Base-by-base conservation (phyloP, 148 eudicot species). In the Silene latifolia region DNA sequence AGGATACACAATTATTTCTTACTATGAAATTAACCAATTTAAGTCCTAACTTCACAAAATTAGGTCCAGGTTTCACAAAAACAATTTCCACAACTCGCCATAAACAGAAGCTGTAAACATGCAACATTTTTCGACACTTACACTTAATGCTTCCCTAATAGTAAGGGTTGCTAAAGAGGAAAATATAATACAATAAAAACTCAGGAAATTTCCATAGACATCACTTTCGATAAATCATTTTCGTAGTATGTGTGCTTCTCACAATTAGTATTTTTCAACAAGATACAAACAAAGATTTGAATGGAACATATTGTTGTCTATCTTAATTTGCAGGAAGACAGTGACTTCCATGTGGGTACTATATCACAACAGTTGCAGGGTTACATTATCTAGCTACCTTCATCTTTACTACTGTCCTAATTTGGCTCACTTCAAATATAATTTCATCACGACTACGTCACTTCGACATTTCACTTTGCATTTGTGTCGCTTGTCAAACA, bases 51-150 rank as follows among this genome's bases (percentile, higher is more conserved):
- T n/a, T n/a, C n/a, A n/a, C n/a, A n/a, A n/a, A n/a, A n/a, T n/a
- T n/a, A n/a, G n/a, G n/a, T n/a, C n/a, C n/a, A n/a, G n/a, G n/a
- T n/a, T n/a, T n/a, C n/a, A n/a, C n/a, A n/a, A n/a, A n/a, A n/a
- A n/a, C 71, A 96, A 82, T 77, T 91, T 92, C 99, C 99, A 96
- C 57, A 96, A 83, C 88, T 96, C 99, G 35, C 98, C 99, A 70
- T 90, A 96, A 58, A 96, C 87, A 48, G 97, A 81, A 79, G 93
- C 99, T 96, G 88, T 56, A 86, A 47, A 82, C 66, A 13, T 18
- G 32, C 11, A 23, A 51, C 29, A 18, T 57, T 10, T 14, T 65
- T 15, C 27, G 2, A 42, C 29, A 62, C 32, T 21, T 20, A 62
- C 9, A 29, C 17, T 72, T 25, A 24, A 29, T n/a, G 44, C 24